These are phyloP conservation scores for Mortierella sp. DNA, from an alignment of 371 early-diverging fungal species.

Conservation along the genomic window DNA sequence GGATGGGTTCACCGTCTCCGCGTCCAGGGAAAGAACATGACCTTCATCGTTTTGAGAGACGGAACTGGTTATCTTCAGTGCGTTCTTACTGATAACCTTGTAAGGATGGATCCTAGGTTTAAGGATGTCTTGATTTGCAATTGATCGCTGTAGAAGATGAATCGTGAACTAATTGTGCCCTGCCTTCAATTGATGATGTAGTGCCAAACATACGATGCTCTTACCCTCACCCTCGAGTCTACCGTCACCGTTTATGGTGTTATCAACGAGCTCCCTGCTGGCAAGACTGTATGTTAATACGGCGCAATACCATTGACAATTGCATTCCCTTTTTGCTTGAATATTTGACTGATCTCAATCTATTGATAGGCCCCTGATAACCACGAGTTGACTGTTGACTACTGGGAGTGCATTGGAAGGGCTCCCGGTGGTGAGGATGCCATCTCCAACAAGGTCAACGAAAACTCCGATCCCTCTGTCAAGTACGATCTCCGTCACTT, in stretches of 20 bases:
- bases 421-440: constrained; percentile 98
- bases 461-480: constrained; percentile 91
- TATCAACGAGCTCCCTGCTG: constrained; percentile 90
- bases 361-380: constrained; percentile 88
- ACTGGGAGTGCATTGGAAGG: constrained; percentile 94
- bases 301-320: neutral
- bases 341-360: neutral
- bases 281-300: constrained; percentile 80
- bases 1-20: constrained; percentile 98
- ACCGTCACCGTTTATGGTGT: constrained; percentile 91
- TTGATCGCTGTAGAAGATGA: neutral
- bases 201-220: constrained; percentile 96
- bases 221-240: constrained; percentile 94
- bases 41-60: constrained; percentile 94
- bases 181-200: constrained; percentile 37
- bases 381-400: constrained; percentile 96
- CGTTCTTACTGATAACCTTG: constrained; percentile 89
- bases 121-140: neutral
- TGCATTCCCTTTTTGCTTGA: neutral
- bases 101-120: constrained; percentile 50
- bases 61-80: constrained; percentile 96
- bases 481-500: constrained; percentile 97
- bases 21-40: constrained; percentile 97
- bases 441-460: constrained; percentile 89
- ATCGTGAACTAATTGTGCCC: neutral